A percentile compares a stretch with the other conserved stretches of the same genome.
These are phyloP conservation scores for Scutellospora calospora DNA, from an alignment of 371 early-diverging fungal species.

Conservation along the genomic window DNA sequence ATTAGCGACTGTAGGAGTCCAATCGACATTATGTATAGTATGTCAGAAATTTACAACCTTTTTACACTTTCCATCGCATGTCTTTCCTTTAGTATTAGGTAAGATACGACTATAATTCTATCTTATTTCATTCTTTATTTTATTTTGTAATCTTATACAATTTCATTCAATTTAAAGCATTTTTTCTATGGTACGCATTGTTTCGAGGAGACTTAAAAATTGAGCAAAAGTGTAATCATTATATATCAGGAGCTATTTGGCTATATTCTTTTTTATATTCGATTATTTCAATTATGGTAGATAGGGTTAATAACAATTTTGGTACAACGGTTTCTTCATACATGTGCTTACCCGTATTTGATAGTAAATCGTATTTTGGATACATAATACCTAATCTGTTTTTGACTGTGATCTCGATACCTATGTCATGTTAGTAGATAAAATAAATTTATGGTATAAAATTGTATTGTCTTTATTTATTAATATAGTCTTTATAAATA, in stretches of 20 bases:
- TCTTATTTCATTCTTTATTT: too few species aligned
- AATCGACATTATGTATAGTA: slow-evolving; percentile 9
- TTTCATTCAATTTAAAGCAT: background rate
- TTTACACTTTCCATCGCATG: background rate
- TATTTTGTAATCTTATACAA: too few species aligned
- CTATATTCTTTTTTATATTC: background rate
- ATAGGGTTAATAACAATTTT: background rate
- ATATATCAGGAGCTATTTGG: background rate
- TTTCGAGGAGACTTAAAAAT: background rate
- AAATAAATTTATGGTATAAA: too few species aligned
- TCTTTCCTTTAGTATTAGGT: background rate
- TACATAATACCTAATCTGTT: background rate
- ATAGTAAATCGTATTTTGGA: background rate
- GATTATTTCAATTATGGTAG: background rate
- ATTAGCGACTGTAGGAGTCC: background rate
- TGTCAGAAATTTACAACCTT: background rate
- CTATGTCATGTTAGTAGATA: slow-evolving; percentile 19
- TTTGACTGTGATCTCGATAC: background rate
- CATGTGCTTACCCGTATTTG: background rate
- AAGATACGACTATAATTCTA: too few species aligned
- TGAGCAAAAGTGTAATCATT: background rate
- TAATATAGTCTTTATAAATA: background rate
- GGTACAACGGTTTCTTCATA: background rate
- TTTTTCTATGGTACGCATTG: slow-evolving; percentile 25
- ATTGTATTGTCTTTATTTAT: background rate